Percentiles rank a stretch among this genome's conserved stretches.
Conservation (phyloP, 148 eudicot species). For the Nepenthes gracilis region DNA sequence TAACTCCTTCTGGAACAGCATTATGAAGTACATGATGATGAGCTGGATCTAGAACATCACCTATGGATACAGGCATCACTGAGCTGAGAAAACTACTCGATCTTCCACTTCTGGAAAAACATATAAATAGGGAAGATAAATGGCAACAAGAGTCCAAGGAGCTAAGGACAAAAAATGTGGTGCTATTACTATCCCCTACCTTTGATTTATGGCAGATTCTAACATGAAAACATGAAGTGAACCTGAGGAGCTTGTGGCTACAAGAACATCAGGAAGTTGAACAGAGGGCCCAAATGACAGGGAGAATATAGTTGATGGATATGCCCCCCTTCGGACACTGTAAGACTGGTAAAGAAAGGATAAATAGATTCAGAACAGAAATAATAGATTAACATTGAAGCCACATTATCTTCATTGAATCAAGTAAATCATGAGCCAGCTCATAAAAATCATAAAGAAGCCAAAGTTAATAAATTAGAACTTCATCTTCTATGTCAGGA, state of each 20-base stretch:
- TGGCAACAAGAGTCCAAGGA: not conserved
- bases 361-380: slow-evolving; percentile 10
- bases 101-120: slow-evolving; percentile 35
- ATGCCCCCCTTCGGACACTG: slow-evolving; percentile 91
- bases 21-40: slow-evolving; percentile 83
- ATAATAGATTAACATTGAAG: not conserved
- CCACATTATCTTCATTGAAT: not conserved
- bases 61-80: slow-evolving; percentile 60
- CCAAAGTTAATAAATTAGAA: not conserved
- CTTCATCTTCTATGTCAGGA: not conserved
- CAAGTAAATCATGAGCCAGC: not conserved
- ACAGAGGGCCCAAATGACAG: slow-evolving; percentile 74
- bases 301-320: slow-evolving; percentile 74
- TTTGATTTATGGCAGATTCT: slow-evolving; percentile 41
- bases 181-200: slow-evolving; percentile 27
- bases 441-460: not conserved
- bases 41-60: slow-evolving; percentile 71
- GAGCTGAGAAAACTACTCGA: slow-evolving; percentile 65
- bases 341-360: slow-evolving; percentile 44
- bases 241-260: slow-evolving; percentile 89
- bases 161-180: not conserved
- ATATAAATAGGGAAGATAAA: slow-evolving; percentile 1
- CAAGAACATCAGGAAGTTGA: slow-evolving; percentile 70
- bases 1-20: slow-evolving; percentile 75
- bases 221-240: slow-evolving; percentile 77